These are phyloP conservation scores for Handroanthus guayacan DNA, from an alignment of 257 asterid genomes.

Conservation along the genomic window DNA sequence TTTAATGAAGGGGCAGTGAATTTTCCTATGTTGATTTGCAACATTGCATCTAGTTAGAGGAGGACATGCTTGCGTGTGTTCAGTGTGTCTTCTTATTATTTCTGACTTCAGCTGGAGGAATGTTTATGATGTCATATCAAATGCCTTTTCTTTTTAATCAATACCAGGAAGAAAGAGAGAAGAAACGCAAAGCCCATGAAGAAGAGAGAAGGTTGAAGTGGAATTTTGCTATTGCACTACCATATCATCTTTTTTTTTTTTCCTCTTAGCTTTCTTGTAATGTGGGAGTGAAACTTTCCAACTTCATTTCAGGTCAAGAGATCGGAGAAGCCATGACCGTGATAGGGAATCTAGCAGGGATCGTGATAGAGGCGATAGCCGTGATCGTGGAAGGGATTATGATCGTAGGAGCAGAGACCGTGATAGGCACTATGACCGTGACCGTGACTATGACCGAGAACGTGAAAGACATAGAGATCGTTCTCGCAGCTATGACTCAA, in stretches of 20 bases:
- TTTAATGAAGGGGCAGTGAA: slow-evolving; percentile 23
- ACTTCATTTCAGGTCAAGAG: slow-evolving; percentile 64
- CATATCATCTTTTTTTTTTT: not conserved
- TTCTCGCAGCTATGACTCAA: slow-evolving; percentile 76
- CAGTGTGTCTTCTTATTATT: not conserved
- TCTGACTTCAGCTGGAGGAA: slow-evolving; percentile 24
- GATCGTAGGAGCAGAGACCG: slow-evolving; percentile 78
- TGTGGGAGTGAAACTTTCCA: slow-evolving; percentile 17
- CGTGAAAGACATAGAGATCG: slow-evolving; percentile 74
- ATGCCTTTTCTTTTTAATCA: slow-evolving; percentile 34
- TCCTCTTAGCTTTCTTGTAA: not conserved
- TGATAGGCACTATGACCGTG: slow-evolving; percentile 58
- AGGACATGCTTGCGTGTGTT: slow-evolving; percentile 11
- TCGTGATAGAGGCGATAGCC: slow-evolving; percentile 68
- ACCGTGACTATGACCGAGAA: slow-evolving; percentile 58
- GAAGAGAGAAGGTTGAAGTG: slow-evolving; percentile 76
- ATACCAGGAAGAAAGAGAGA: slow-evolving; percentile 82
- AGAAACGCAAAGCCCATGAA: slow-evolving; percentile 78
- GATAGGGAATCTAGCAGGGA: slow-evolving; percentile 79
- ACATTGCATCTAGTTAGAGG: slow-evolving; percentile 3
- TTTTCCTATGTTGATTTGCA: slow-evolving; percentile 34
- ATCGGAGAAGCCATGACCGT: slow-evolving; percentile 67
- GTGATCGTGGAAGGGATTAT: slow-evolving; percentile 67
- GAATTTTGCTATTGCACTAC: not conserved
- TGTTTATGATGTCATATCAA: not conserved